Conservation (phyloP, 2,329 filamentous ascomycete species). For the Magnaporthiopsis incrustans region DNA sequence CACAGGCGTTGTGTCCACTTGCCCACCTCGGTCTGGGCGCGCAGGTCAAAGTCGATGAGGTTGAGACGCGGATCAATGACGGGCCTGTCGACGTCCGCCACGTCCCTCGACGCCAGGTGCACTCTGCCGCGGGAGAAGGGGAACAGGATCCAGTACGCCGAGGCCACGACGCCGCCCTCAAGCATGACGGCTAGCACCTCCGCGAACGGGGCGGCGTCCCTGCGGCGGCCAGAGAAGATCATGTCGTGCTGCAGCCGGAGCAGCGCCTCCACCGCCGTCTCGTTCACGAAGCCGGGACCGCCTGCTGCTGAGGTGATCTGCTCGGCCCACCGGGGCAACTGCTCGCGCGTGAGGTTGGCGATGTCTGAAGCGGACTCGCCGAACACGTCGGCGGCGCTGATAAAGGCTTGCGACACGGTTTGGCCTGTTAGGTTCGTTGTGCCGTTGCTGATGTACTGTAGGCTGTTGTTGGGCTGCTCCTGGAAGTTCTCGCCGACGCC, state of each 20-base stretch:
- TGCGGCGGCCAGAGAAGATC: constrained; percentile 33
- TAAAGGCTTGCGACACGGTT: constrained; percentile 23
- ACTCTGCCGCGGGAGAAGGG: constrained; percentile 48
- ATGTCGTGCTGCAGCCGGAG: constrained; percentile 38
- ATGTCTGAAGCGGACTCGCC: constrained; percentile 17
- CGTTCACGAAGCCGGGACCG: constrained; percentile 18
- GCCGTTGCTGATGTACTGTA: constrained; percentile 19
- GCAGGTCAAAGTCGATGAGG: constrained; percentile 7
- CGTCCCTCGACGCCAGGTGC: constrained; percentile 32
- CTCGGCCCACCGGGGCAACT: constrained; percentile 23
- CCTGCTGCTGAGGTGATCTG: constrained; percentile 19
- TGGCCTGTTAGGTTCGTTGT: constrained; percentile 14
- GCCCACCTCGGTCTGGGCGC: constrained; percentile 12
- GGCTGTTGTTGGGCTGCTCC: constrained; percentile 34
- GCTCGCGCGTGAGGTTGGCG: constrained; percentile 17
- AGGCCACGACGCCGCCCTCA: constrained; percentile 22
- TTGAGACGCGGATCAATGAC: constrained; percentile 48
- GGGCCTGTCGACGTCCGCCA: constrained; percentile 29
- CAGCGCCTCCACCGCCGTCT: constrained; percentile 28
- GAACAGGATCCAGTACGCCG: constrained; percentile 29
- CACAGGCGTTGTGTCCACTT: constrained; percentile 16
- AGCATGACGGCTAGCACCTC: constrained; percentile 34
- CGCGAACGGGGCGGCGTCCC: constrained; percentile 33
- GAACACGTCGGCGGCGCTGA: constrained; percentile 26
- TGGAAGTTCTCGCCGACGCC: constrained; percentile 46